Base-by-base conservation (phyloP, 2,329 filamentous ascomycete genomes). In the Didymellaceae sp. region DNA sequence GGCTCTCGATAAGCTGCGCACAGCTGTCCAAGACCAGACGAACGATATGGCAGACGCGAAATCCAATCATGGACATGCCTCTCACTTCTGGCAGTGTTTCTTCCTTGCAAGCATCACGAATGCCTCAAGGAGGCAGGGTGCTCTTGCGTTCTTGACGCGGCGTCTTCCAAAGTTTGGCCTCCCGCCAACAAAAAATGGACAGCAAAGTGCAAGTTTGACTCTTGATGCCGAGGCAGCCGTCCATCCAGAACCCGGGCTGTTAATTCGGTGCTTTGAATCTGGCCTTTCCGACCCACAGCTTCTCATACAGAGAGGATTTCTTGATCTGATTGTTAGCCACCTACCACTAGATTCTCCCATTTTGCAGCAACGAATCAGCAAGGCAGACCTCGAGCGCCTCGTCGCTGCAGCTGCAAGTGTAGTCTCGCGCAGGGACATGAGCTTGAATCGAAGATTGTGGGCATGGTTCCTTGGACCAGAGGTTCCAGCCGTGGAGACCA, bases 51-150 rank as follows among this genome's bases (percentile, higher is more conserved):
- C 58, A 10, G 68, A 73, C 21, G 54, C 54, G 13, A 70, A 63
- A 24, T 59, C 35, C 14, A 61, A 61, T 17, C 55, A 42, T 8
- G 55, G 81, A 7, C 86, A 86, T 8, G 90, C 92, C 59, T 89
- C 90, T 58, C 97, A 94, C 72, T 99, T 97, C 72, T 99, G 94
- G 94, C 94, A 99, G 75, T 97, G 91, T 71, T 88, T 99, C 68
- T 97, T 99, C 66, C 78, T 99, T 14, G 91, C 93, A 8, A 88
- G 90, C 14, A 94, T 99, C 53, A 97, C 94, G 1, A 93, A 92
- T 65, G 84, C 90, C 32, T 91, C 87, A 54, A 83, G 93, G 54
- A 86, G 94, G 46, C 86, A 90, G 57, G 94, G 94, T 20, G 91
- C 91, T 30, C 79, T 99, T 51, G 91, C 92, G 24, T 99, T 95